Base-by-base conservation (phyloP, 352 stramenopile species). In the Phytophthora europaea region DNA sequence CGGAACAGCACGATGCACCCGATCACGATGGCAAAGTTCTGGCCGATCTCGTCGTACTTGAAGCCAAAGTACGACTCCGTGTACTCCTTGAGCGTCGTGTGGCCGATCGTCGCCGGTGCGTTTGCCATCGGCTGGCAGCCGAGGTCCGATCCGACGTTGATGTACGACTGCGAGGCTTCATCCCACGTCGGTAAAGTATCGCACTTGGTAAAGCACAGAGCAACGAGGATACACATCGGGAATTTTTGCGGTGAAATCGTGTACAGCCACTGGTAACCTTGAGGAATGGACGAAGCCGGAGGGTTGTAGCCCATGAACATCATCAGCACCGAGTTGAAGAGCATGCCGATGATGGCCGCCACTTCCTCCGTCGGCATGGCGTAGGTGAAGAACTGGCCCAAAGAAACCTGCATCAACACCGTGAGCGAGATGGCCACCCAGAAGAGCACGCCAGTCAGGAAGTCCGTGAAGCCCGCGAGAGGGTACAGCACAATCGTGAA, bases 71-170 rank as follows among this genome's bases (percentile, higher is more conserved):
- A 53, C 8, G 47, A 53, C 20, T 53, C 47, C n/a, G 47, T 53
- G 47, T 53, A 53, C 47, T 53, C 47, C 47, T 53, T 53, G n/a
- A 53, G 20, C n/a, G 47, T 53, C n/a, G 47, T 53, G 47, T 53
- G 47, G 18, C 47, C 47, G 47, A 53, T 53, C n/a, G 47, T 53
- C 20, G 47, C 47, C 4, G 47, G 47, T 10, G 47, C 47, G 20
- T 53, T 53, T 13, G 47, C 47, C 47, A 53, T 53, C 7, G 47
- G 47, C 47, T 53, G 47, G 20, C 47, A 53, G 16, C 47, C 47
- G 20, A 53, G 18, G 20, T 53, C 47, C 47, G 47, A 53, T n/a
- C 47, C 47, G 8, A 53, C 8, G 20, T 53, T 53, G 47, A 13
- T 53, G 47, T 53, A 53, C n/a, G 47, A 53, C 20, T 53, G 47